Evolutionary conservation across 495 filamentous ascomycete genomes (phyloP), one percentile per base, ranked within the genome.

Genomic region (Podospora tetraspora): DNA sequence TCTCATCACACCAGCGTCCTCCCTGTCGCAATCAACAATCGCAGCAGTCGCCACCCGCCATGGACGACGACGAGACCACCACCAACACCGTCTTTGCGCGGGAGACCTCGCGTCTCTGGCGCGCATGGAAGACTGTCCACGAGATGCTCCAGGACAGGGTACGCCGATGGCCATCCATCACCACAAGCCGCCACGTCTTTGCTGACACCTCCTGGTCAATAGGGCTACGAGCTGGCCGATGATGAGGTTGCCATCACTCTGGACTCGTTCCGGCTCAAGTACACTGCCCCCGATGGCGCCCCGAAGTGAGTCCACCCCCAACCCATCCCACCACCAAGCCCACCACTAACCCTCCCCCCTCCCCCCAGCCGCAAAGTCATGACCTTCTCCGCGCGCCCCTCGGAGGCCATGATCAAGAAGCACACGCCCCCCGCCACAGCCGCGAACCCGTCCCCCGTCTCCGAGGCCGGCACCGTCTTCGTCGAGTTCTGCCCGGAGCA

Each of bases 191-290:
- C 12, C 57, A 21, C 22, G 7, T 24, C 57, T n/a, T 52, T 52
- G 59, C 63, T 62, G 16, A 67, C 30, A n/a, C 25, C 19, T 22
- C 29, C 43, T 19, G 64, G 22, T 27, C 23, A 11, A 5, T 30
- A 97, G 93, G 94, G 94, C 70, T 99, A 99, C 81, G 90, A 96
- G 75, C 83, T 99, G 22, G 83, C 92, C 27, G 92, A 97, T 61
- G 90, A 93, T 27, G 95, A 99, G 85, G 85, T 96, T 66, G 85
- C 86, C 73, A 90, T 97, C 71, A 84, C 90, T 2, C 88, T 97
- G 19, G 84, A 88, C 9, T 85, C 90, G 12, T 99, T 99, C 82
- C 83, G 82, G 64, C 62, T 68, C 10, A 83, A 89, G 70, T 97
- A 88, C 78, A 81, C 84, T 52, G 86, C 89, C 75, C 79, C 80